Conservation (phyloP, 2,329 filamentous ascomycete genomes). For the Talaromyces albobiverticillius region DNA sequence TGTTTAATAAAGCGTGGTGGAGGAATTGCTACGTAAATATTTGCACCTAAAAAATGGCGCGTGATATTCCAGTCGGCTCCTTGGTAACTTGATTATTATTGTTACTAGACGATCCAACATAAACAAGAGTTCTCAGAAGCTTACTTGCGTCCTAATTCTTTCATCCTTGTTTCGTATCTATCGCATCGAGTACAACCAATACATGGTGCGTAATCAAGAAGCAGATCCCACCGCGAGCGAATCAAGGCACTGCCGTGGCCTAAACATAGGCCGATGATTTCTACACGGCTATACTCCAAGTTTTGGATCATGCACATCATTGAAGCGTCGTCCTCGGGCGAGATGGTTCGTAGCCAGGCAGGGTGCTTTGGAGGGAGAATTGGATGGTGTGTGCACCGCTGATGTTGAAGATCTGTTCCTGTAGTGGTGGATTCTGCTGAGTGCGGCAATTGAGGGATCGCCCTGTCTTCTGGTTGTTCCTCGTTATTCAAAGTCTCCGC, state of each 20-base stretch:
- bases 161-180: not conserved
- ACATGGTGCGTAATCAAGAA: not conserved
- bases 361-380: no score
- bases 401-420: no score
- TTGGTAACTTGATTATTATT: not conserved
- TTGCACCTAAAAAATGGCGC: not conserved
- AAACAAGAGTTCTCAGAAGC: not conserved
- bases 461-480: no score
- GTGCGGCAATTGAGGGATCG: no score
- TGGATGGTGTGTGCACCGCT: no score
- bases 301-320: not conserved
- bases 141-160: not conserved
- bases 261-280: not conserved
- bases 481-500: no score
- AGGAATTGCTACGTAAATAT: not conserved
- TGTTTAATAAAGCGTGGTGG: not conserved
- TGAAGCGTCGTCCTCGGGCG: not conserved
- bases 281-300: not conserved
- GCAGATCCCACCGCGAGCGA: not conserved
- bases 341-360: no score
- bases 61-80: not conserved
- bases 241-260: not conserved
- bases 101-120: not conserved
- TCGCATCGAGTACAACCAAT: not conserved
- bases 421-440: no score